phyloP scores from a whole-genome alignment of 176 grass and related monocot species.

The Aegilops longissima region DNA sequence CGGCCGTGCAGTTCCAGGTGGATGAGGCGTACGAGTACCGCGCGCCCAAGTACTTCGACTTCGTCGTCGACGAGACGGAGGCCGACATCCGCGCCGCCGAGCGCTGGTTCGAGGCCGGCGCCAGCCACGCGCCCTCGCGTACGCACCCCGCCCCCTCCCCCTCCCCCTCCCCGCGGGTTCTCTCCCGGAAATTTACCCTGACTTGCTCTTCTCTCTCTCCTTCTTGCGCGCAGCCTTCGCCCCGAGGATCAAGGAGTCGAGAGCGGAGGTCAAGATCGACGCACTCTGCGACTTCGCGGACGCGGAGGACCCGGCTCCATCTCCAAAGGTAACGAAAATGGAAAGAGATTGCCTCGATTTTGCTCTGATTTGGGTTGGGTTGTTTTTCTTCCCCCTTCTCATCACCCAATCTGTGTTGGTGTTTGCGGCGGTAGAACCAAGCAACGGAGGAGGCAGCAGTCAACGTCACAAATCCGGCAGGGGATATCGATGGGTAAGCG shows the following conservation, averaged over 20 bases:
- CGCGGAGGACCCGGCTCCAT: constrained; percentile 23
- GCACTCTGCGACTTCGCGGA: constrained; percentile 60
- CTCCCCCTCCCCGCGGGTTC: neutral
- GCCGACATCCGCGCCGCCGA: constrained; percentile 58
- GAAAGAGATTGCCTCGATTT: neutral
- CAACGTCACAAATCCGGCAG: neutral
- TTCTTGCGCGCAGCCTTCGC: constrained; percentile 55
- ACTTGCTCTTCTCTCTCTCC: neutral
- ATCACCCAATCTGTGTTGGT: neutral
- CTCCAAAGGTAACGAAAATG: constrained; percentile 44
- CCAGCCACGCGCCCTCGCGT: constrained; percentile 89
- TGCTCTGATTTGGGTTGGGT: neutral
- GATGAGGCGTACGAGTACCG: constrained; percentile 85
- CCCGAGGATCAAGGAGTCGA: constrained; percentile 66
- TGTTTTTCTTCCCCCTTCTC: neutral
- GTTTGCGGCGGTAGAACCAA: constrained; percentile 27
- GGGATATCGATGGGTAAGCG: constrained; percentile 20
- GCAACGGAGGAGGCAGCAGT: constrained; percentile 12
- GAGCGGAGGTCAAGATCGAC: constrained; percentile 52
- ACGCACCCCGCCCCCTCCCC: neutral
- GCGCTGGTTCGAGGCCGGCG: constrained; percentile 71
- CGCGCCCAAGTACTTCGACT: constrained; percentile 88
- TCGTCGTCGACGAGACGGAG: constrained; percentile 64
- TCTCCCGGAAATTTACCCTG: neutral
- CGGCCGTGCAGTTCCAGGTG: constrained; percentile 37